A percentile compares a stretch with the other conserved stretches of the same genome.
Conservation (phyloP, 768 basidiomycete species). For the Lentinula lateritia region DNA sequence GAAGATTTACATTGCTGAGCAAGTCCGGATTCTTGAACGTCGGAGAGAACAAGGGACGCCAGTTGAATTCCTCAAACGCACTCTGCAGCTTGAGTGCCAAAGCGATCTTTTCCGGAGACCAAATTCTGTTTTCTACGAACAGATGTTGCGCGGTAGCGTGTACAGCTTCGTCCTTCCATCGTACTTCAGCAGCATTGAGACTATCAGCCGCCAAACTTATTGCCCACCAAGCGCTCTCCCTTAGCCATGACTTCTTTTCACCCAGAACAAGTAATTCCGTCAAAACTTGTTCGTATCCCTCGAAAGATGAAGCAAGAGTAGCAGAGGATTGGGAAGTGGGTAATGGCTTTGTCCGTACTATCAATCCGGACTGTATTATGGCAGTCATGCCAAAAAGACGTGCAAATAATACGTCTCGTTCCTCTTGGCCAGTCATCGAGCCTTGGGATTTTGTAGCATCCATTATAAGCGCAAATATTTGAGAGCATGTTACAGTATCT, state of each 20-base stretch:
- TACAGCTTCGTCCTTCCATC: conserved; percentile 70
- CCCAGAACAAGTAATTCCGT: conserved; percentile 62
- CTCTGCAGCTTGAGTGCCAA: conserved; percentile 67
- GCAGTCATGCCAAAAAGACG: conserved; percentile 86
- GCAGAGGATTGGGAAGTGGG: conserved; percentile 48
- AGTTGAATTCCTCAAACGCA: conserved; percentile 54
- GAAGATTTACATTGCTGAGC: conserved; percentile 68
- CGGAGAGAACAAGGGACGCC: conserved; percentile 60
- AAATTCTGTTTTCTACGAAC: conserved; percentile 49
- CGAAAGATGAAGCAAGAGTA: conserved; percentile 48
- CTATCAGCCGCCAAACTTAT: conserved; percentile 60
- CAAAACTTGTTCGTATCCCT: conserved; percentile 55
- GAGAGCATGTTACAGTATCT: conserved; percentile 69
- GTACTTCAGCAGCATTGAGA: conserved; percentile 48
- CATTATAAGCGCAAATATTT: conserved; percentile 71
- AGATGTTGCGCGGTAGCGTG: conserved; percentile 42
- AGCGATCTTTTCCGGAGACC: conserved; percentile 90
- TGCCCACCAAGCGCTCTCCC: conserved; percentile 89
- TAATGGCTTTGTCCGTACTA: conserved; percentile 57
- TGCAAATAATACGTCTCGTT: conserved; percentile 89
- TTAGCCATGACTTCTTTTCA: conserved; percentile 83
- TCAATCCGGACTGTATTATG: conserved; percentile 78
- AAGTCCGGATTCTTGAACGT: conserved; percentile 73
- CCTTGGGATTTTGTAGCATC: conserved; percentile 67
- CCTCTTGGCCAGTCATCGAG: conserved; percentile 85